Conservation (phyloP, 2,329 filamentous ascomycete genomes). For the Rutstroemia sp. region DNA sequence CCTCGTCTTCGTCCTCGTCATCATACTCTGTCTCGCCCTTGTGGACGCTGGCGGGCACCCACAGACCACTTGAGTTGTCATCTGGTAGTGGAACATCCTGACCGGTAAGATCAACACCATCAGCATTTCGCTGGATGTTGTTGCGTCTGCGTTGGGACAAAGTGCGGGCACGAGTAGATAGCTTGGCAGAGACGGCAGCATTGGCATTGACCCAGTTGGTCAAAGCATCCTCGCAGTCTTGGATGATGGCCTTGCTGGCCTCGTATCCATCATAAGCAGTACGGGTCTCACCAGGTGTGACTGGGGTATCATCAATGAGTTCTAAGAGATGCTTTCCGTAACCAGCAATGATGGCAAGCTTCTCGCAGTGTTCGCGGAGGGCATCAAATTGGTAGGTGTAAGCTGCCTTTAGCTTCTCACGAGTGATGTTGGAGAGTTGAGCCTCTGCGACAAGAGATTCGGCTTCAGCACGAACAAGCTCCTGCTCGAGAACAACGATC, state of each 20-base stretch:
- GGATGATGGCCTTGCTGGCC: slow-evolving; percentile 96
- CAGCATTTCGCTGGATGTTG: slow-evolving; percentile 58
- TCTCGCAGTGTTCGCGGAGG: slow-evolving; percentile 94
- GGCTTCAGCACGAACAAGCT: slow-evolving; percentile 94
- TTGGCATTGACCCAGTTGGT: slow-evolving; percentile 95
- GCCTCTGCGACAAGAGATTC: slow-evolving; percentile 98
- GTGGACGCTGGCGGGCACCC: slow-evolving; percentile 68
- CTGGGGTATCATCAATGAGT: slow-evolving; percentile 90
- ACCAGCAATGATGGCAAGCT: slow-evolving; percentile 94
- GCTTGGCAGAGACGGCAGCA: slow-evolving; percentile 77
- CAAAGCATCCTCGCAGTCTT: slow-evolving; percentile 95
- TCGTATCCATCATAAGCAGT: slow-evolving; percentile 97
- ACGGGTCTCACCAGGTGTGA: slow-evolving; percentile 94
- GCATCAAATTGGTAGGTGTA: slow-evolving; percentile 99
- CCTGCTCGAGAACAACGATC: slow-evolving; percentile 96
- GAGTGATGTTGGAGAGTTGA: slow-evolving; percentile 97
- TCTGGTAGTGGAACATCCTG: slow-evolving; percentile 77
- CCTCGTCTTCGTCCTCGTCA: slow-evolving; percentile 59
- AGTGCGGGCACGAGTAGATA: slow-evolving; percentile 80
- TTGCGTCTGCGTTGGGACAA: slow-evolving; percentile 78
- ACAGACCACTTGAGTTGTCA: slow-evolving; percentile 62
- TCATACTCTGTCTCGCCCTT: slow-evolving; percentile 50
- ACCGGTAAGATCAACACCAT: slow-evolving; percentile 72
- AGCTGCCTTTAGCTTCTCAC: slow-evolving; percentile 97
- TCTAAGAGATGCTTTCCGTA: slow-evolving; percentile 98